Evolutionary conservation across 140 eudicot genomes (phyloP).

Genomic region (Anethum foeniculum): DNA sequence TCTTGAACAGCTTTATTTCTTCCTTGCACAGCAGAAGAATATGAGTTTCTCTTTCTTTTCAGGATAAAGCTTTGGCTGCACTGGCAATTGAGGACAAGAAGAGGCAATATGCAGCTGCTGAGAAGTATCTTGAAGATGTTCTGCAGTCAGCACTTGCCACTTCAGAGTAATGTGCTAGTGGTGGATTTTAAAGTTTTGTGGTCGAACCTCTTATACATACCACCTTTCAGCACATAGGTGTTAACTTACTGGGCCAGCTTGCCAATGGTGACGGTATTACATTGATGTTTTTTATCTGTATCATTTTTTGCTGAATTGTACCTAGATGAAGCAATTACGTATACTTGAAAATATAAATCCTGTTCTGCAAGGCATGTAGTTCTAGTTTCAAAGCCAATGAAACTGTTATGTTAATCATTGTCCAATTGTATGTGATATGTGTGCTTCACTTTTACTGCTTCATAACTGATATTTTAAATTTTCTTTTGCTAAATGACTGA

Average conservation of each 20-base stretch:
- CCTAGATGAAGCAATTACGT: not conserved
- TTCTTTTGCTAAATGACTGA: not conserved
- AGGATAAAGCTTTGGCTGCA: constrained; percentile 97
- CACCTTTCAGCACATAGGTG: not conserved
- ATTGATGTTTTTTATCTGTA: not conserved
- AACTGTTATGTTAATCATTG: not conserved
- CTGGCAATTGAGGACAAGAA: constrained; percentile 90
- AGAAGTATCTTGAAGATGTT: constrained; percentile 93
- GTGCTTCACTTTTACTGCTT: not conserved
- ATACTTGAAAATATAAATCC: not conserved
- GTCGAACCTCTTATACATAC: not conserved
- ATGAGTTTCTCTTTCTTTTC: constrained; percentile 15
- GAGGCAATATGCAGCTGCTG: constrained; percentile 88
- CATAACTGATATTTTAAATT: not conserved
- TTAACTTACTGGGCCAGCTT: not conserved
- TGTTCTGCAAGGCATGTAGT: not conserved
- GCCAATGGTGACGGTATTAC: not conserved
- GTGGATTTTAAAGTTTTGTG: not conserved
- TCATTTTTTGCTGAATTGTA: not conserved
- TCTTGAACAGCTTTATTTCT: not conserved
- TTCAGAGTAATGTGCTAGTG: constrained; percentile 23
- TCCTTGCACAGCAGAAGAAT: not conserved
- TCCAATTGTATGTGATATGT: not conserved
- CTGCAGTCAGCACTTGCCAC: constrained; percentile 89
- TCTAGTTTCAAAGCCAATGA: not conserved